These are phyloP conservation scores for Leccinum pachyderme DNA, from an alignment of 1,284 basidiomycete species.

Conservation along the genomic window DNA sequence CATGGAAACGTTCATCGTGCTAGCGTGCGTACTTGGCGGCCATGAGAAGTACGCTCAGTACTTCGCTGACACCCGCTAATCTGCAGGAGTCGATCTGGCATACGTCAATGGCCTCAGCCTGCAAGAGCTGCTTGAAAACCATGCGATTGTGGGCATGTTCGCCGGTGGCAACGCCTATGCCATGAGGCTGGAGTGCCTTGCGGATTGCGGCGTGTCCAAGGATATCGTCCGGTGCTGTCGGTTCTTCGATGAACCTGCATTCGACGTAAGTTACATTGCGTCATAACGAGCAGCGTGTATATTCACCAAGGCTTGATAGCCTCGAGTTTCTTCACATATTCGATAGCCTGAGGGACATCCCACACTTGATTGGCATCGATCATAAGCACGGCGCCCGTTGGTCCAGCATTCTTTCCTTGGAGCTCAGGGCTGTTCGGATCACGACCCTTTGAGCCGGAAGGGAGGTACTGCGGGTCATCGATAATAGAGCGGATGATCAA, in stretches of 20 bases:
- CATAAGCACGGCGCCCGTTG: slow-evolving; percentile 92
- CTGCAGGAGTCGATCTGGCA: slow-evolving; percentile 95
- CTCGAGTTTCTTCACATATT: slow-evolving; percentile 82
- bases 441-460: slow-evolving; percentile 50
- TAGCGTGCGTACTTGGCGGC: slow-evolving; percentile 69
- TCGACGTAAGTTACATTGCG: slow-evolving; percentile 1
- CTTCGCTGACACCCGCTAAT: slow-evolving; percentile 90
- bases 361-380: slow-evolving; percentile 97
- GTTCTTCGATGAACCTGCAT: slow-evolving; percentile 90
- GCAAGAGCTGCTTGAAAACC: slow-evolving; percentile 96
- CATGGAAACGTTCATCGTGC: neutral
- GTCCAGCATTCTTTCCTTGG: slow-evolving; percentile 89
- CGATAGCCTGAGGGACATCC: slow-evolving; percentile 91
- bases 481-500: slow-evolving; percentile 90
- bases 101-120: slow-evolving; percentile 87
- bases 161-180: slow-evolving; percentile 93
- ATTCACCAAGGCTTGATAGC: slow-evolving; percentile 86
- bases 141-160: slow-evolving; percentile 96
- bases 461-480: slow-evolving; percentile 80
- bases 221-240: slow-evolving; percentile 90
- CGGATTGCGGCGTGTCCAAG: slow-evolving; percentile 83
- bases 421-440: slow-evolving; percentile 66
- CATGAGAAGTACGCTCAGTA: slow-evolving; percentile 91
- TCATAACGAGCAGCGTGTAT: neutral
- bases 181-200: slow-evolving; percentile 75